phyloP scores from a whole-genome alignment of 2,329 filamentous ascomycete genomes.

The Arthrocladium fulminans region DNA sequence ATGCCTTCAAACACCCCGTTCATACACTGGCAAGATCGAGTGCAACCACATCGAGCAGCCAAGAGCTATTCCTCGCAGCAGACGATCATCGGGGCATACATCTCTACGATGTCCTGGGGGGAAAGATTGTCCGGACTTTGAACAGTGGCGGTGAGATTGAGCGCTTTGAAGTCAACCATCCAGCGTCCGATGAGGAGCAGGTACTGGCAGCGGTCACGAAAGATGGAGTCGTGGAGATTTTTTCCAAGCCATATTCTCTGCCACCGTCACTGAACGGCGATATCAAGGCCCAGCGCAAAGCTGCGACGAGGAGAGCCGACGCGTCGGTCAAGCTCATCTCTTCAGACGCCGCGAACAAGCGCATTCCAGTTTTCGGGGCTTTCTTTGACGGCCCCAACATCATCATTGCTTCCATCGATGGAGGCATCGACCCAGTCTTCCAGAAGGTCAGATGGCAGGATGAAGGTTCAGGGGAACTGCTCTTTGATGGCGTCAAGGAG shows the following conservation, averaged over 20 bases:
- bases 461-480: slow-evolving; percentile 34
- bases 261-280: slow-evolving; percentile 25
- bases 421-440: slow-evolving; percentile 42
- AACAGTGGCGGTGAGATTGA: slow-evolving; percentile 41
- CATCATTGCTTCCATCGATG: slow-evolving; percentile 41
- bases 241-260: slow-evolving; percentile 40
- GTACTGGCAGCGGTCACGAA: slow-evolving; percentile 39
- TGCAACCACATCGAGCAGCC: slow-evolving; percentile 23
- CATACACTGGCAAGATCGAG: slow-evolving; percentile 39
- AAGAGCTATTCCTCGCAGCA: slow-evolving; percentile 37
- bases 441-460: slow-evolving; percentile 41
- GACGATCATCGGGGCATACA: slow-evolving; percentile 44
- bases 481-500: slow-evolving; percentile 37
- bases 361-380: slow-evolving; percentile 36
- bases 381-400: slow-evolving; percentile 39
- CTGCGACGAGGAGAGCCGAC: slow-evolving; percentile 37
- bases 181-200: slow-evolving; percentile 26
- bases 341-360: slow-evolving; percentile 32
- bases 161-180: slow-evolving; percentile 29
- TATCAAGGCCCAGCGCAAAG: slow-evolving; percentile 25
- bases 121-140: slow-evolving; percentile 39
- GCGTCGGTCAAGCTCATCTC: slow-evolving; percentile 37
- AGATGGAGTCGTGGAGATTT: slow-evolving; percentile 42
- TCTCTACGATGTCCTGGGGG: slow-evolving; percentile 37
- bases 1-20: slow-evolving; percentile 42